Evolutionary conservation across 1,284 basidiomycete genomes (phyloP), one percentile per base, ranked within the genome.

Genomic region (Puccinia coronata): DNA sequence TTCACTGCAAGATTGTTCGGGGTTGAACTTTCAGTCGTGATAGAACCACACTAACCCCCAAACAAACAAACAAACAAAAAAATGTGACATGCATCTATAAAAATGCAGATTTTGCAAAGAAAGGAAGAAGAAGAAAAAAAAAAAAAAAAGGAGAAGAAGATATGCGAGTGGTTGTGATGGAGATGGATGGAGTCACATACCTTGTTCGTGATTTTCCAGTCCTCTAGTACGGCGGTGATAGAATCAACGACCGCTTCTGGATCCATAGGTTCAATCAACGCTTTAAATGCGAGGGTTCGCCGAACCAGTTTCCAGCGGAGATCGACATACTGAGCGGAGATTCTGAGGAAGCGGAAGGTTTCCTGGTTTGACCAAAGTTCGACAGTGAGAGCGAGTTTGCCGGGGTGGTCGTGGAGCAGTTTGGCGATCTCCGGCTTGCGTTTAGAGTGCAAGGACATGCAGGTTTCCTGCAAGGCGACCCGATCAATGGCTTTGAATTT

Each of bases 1-100:
- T 39, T 55, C 34, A 72, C 49, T 55, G 70, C 70, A 55, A 36
- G 47, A 72, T 72, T 34, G 70, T 53, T 72, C 6, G 47, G n/a
- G 31, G 12, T 53, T 53, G 70, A 53, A 34, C 20, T 39, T 39
- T 51, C 70, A 55, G 49, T 34, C 43, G 70, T 72, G 51, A 72
- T 72, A 2, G 70, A 47, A 49, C 67, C 67, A 51, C 67, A 69
- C 67, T 69, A 39, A 47, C 23, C 23, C 8, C 43, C 36, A 69
- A 69, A 43, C 25, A 49, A 28, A 41, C n/a, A n/a, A n/a, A 47
- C 23, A 43, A 9, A n/a, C 36, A 69, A 69, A 43, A 47, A 49
- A 28, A 41, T 51, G 6, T 43, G 49, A 43, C 36, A 28, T 28
- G 41, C 23, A 69, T 28, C 3, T 43, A 49, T 43, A 34, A 51